These are phyloP conservation scores for Epichloe sibirici DNA, from an alignment of 2,329 filamentous ascomycete genomes.

Conservation along the genomic window DNA sequence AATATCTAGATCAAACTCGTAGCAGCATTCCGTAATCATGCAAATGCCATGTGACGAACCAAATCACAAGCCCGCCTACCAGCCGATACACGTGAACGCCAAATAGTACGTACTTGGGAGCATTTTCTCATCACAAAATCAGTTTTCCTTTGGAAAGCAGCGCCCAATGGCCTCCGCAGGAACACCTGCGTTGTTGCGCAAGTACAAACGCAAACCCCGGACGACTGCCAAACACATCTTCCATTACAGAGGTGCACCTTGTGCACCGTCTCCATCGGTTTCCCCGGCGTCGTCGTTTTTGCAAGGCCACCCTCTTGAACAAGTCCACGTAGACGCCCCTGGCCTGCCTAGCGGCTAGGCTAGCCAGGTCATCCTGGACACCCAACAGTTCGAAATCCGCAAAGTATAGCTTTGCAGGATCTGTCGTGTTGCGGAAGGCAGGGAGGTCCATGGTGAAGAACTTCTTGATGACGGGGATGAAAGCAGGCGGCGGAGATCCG, in stretches of 20 bases:
- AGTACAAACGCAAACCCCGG: conserved; percentile 42
- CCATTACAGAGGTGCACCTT: conserved; percentile 54
- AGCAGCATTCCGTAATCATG: too few relatives aligned
- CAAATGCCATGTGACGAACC: too few relatives aligned
- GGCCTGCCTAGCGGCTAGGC: conserved; percentile 26
- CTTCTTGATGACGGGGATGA: conserved; percentile 48
- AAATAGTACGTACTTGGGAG: not conserved
- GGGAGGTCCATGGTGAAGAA: conserved; percentile 49
- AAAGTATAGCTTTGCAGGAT: conserved; percentile 60
- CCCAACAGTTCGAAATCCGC: conserved; percentile 60
- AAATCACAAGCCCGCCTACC: not conserved
- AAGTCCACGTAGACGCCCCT: conserved; percentile 35
- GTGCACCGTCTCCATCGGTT: conserved; percentile 30
- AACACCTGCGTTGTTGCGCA: conserved; percentile 41
- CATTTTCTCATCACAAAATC: conserved; percentile 7
- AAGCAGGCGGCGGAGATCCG: conserved; percentile 31
- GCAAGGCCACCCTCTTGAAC: conserved; percentile 47
- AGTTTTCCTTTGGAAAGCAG: conserved; percentile 25
- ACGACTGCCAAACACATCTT: conserved; percentile 37
- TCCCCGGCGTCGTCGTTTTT: conserved; percentile 11
- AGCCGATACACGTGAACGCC: not conserved
- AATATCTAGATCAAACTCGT: too few relatives aligned
- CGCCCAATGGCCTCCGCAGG: conserved; percentile 42
- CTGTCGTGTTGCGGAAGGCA: conserved; percentile 44
- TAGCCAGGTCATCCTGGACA: conserved; percentile 43